Percentiles rank a stretch among this genome's conserved stretches.
Evolutionary conservation across 768 basidiomycete genomes (phyloP).

Genomic region (Megacollybia marginata): DNA sequence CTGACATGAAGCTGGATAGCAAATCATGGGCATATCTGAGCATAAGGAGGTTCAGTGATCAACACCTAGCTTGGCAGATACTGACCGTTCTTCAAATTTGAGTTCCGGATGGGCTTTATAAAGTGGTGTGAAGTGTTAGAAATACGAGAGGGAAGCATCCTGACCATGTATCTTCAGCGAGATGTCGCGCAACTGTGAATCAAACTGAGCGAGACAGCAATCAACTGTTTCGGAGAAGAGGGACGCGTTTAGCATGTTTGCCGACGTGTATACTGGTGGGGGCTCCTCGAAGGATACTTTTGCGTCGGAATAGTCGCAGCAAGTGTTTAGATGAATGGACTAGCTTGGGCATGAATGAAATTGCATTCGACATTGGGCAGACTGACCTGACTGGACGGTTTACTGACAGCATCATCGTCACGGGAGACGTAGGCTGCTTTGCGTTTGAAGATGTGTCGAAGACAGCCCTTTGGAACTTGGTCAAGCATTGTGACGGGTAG

Average conservation of each 20-base stretch:
- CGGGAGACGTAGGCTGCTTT: not conserved
- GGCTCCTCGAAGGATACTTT: constrained; percentile 4
- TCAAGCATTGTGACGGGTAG: not conserved
- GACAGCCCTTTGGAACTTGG: constrained; percentile 5
- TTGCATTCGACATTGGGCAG: too few relatives aligned
- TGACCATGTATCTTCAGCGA: constrained; percentile 70
- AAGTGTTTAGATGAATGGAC: constrained; percentile 28
- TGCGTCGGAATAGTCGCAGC: constrained; percentile 35
- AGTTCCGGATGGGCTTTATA: constrained; percentile 61
- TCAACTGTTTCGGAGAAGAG: constrained; percentile 45
- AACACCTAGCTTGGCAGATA: constrained; percentile 6
- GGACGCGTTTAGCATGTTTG: too few relatives aligned
- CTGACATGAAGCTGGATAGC: constrained; percentile 59
- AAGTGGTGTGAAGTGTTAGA: constrained; percentile 4
- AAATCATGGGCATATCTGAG: constrained; percentile 65
- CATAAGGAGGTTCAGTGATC: not conserved
- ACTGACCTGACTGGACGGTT: too few relatives aligned
- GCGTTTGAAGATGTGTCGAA: constrained; percentile 5
- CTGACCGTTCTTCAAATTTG: constrained; percentile 57
- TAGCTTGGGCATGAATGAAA: not conserved
- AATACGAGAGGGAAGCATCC: constrained; percentile 8
- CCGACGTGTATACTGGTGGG: too few relatives aligned
- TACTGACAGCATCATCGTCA: not conserved
- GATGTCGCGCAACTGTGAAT: constrained; percentile 47
- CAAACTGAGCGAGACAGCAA: constrained; percentile 40